phyloP scores from a whole-genome alignment of 208 protist genomes.

The Leishmania aethiopica region DNA sequence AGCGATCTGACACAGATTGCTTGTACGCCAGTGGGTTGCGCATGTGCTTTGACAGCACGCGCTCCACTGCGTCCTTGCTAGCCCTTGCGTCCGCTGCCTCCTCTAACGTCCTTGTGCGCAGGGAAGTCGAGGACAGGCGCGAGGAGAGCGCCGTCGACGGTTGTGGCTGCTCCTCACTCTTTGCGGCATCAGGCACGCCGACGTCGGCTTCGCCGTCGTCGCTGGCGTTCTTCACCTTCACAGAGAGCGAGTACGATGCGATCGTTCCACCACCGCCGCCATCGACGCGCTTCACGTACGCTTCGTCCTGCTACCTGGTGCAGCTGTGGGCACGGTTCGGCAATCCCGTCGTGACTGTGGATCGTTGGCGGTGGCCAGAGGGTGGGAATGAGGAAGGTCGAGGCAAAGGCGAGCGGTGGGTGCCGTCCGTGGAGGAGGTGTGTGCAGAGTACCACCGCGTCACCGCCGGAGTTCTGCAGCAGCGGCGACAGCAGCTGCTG shows the following conservation, averaged over 20 bases:
- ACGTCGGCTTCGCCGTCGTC: background rate
- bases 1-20: background rate
- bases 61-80: slow-evolving; percentile 13
- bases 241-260: slow-evolving; percentile 46
- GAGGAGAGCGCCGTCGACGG: background rate
- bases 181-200: background rate
- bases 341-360: slow-evolving; percentile 57
- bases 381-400: background rate
- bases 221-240: slow-evolving; percentile 53
- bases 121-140: background rate
- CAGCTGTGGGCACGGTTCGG: slow-evolving; percentile 62
- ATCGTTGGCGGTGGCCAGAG: slow-evolving; percentile 46
- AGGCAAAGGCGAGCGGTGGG: background rate
- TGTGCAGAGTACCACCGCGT: slow-evolving; percentile 39
- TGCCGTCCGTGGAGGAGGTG: slow-evolving; percentile 31
- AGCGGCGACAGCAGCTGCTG: slow-evolving; percentile 26
- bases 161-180: background rate
- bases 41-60: slow-evolving; percentile 7
- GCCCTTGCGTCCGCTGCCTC: background rate
- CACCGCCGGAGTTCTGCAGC: slow-evolving; percentile 25
- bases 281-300: slow-evolving; percentile 30
- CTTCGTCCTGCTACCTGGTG: slow-evolving; percentile 46
- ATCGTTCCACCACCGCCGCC: slow-evolving; percentile 13
- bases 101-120: background rate
- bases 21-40: slow-evolving; percentile 2